These are phyloP conservation scores for Coprinopsis cinerea DNA, from an alignment of 768 basidiomycete species.

Conservation along the genomic window DNA sequence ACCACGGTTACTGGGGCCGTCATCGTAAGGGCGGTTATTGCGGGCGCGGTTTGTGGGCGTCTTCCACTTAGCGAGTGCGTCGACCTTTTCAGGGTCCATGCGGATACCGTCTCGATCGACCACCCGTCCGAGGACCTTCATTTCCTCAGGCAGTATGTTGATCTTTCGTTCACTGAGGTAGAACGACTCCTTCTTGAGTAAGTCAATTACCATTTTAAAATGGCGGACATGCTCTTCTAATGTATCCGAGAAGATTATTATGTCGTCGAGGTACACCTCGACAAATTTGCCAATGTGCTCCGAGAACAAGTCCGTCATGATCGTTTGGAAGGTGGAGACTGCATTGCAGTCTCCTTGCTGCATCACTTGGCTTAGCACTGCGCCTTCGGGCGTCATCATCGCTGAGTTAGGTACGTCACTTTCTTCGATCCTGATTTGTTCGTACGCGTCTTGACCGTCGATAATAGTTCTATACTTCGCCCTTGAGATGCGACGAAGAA, in stretches of 20 bases:
- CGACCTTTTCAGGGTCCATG: conserved; percentile 34
- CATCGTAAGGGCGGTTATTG: too few relatives aligned
- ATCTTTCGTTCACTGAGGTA: conserved; percentile 17
- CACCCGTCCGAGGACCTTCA: conserved; percentile 29
- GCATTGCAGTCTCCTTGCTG: conserved; percentile 23
- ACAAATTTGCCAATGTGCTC: conserved; percentile 8
- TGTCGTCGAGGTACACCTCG: conserved; percentile 13
- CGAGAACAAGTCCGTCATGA: conserved; percentile 21
- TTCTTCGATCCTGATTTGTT: conserved; percentile 30
- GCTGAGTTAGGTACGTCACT: conserved; percentile 21
- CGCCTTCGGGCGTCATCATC: conserved; percentile 27
- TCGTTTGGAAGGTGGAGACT: conserved; percentile 28
- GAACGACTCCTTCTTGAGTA: conserved; percentile 19
- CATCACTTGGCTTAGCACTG: conserved; percentile 30
- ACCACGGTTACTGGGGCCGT: too few relatives aligned
- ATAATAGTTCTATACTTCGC: conserved; percentile 25
- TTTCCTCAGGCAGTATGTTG: conserved; percentile 11
- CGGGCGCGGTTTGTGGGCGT: conserved; percentile 13
- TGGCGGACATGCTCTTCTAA: conserved; percentile 27
- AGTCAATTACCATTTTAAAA: conserved; percentile 16
- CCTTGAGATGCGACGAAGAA: conserved; percentile 25
- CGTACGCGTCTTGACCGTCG: conserved; percentile 35
- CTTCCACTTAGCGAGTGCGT: conserved; percentile 21
- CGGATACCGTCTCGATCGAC: conserved; percentile 26
- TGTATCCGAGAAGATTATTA: conserved; percentile 16